A percentile compares a stretch with the other conserved stretches of the same genome.
phyloP scores from a whole-genome alignment of 1,284 basidiomycete genomes.

The Apiotrichum gracile region DNA sequence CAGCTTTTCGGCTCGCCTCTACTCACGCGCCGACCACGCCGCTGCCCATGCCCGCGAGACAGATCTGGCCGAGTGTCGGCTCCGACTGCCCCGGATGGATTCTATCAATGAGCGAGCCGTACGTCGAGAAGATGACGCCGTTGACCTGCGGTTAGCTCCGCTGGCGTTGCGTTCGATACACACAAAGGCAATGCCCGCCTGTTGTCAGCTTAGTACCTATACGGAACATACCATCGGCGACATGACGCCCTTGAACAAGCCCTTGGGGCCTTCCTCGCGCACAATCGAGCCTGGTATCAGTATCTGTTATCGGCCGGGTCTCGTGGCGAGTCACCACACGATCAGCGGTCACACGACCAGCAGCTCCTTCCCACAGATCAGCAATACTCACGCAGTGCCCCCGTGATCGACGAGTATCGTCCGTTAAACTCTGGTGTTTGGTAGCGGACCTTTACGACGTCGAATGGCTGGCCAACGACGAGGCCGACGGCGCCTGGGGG shows the following conservation, averaged over 20 bases:
- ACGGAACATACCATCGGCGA: slow-evolving; percentile 43
- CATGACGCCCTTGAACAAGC: slow-evolving; percentile 46
- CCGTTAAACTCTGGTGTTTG: slow-evolving; percentile 42
- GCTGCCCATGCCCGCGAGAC: slow-evolving; percentile 67
- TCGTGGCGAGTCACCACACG: too few relatives aligned
- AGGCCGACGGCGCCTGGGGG: slow-evolving; percentile 44
- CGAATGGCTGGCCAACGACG: slow-evolving; percentile 47
- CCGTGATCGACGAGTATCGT: slow-evolving; percentile 35
- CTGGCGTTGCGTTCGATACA: slow-evolving; percentile 8
- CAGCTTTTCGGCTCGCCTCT: too few relatives aligned
- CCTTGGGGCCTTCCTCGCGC: slow-evolving; percentile 34
- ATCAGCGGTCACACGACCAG: too few relatives aligned
- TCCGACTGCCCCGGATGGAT: slow-evolving; percentile 21
- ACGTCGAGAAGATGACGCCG: slow-evolving; percentile 46
- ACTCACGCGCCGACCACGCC: slow-evolving; percentile 70
- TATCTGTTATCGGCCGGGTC: background rate
- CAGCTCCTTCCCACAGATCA: too few relatives aligned
- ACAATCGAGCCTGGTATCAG: slow-evolving; percentile 23
- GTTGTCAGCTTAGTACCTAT: background rate
- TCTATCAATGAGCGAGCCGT: slow-evolving; percentile 42
- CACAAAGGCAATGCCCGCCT: slow-evolving; percentile 45
- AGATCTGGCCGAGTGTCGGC: slow-evolving; percentile 54
- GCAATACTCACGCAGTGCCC: slow-evolving; percentile 37
- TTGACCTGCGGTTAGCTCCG: slow-evolving; percentile 36
- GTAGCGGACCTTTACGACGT: slow-evolving; percentile 46